Conservation (phyloP, 2,329 filamentous ascomycete species). For the Claviceps sp. region DNA sequence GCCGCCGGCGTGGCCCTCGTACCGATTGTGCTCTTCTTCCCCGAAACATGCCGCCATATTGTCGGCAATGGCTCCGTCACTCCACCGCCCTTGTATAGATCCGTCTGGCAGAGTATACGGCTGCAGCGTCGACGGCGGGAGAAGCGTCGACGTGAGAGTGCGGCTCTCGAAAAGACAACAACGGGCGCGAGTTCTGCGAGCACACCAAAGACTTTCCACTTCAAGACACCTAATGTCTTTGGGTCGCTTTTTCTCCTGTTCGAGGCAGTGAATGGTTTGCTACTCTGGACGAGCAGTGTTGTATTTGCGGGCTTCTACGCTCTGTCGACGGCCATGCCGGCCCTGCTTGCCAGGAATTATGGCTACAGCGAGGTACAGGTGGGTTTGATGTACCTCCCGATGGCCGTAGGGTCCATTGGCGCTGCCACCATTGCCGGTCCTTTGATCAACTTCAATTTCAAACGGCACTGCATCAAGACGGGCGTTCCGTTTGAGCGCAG, state of each 20-base stretch:
- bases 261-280: conserved; percentile 28
- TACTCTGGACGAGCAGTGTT: conserved; percentile 30
- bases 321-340: conserved; percentile 30
- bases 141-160: not conserved
- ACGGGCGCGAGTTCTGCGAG: conserved; percentile 8
- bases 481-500: conserved; percentile 40
- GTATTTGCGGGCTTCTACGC: conserved; percentile 38
- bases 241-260: conserved; percentile 26
- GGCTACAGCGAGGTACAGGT: conserved; percentile 41
- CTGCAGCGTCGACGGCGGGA: conserved; percentile 9
- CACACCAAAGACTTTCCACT: conserved; percentile 18
- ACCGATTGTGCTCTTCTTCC: conserved; percentile 34
- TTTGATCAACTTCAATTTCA: conserved; percentile 54
- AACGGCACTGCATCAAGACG: conserved; percentile 40
- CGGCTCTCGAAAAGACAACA: not conserved
- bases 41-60: conserved; percentile 34
- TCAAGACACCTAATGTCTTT: conserved; percentile 27
- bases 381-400: conserved; percentile 39
- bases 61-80: conserved; percentile 39
- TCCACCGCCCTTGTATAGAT: conserved; percentile 24
- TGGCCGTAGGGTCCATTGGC: conserved; percentile 34
- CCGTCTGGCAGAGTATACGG: conserved; percentile 18
- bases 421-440: conserved; percentile 35
- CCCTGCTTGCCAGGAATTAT: conserved; percentile 37
- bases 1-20: conserved; percentile 25